A percentile compares a stretch with the other conserved stretches of the same genome.
Evolutionary conservation across 768 basidiomycete species (phyloP).

Genomic region (Lactifluus subvellereus): DNA sequence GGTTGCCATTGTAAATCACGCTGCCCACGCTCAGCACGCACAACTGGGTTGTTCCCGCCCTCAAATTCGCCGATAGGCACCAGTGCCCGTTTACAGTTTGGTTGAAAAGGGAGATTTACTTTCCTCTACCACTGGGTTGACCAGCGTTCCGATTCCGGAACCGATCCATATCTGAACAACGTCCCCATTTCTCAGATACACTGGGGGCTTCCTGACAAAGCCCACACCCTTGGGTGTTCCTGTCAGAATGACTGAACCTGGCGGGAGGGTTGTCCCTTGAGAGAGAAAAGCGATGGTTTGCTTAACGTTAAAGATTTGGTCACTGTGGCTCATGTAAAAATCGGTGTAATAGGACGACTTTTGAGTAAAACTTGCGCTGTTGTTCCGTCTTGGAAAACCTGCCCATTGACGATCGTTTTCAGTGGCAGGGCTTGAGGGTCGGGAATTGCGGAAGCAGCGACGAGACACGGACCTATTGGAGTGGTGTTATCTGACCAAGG

Average conservation of each 20-base stretch:
- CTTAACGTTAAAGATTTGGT: conserved; percentile 76
- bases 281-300: conserved; percentile 77
- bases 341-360: background rate
- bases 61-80: background rate
- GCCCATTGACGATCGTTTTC: conserved; percentile 60
- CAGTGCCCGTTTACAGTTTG: conserved; percentile 34
- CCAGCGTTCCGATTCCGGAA: conserved; percentile 69
- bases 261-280: conserved; percentile 76
- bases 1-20: background rate
- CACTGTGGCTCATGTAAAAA: conserved; percentile 37
- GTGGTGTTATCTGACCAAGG: conserved; percentile 49
- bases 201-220: conserved; percentile 62
- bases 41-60: background rate
- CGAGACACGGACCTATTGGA: conserved; percentile 78
- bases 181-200: conserved; percentile 72
- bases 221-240: conserved; percentile 82
- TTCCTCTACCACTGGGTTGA: conserved; percentile 76
- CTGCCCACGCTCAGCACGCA: background rate
- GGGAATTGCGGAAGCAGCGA: conserved; percentile 55
- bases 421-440: conserved; percentile 63
- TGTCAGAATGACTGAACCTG: conserved; percentile 78
- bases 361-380: conserved; percentile 53
- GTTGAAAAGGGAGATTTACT: conserved; percentile 29
- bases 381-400: conserved; percentile 65
- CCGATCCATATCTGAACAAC: conserved; percentile 62